A percentile compares a stretch with the other conserved stretches of the same genome.
Evolutionary conservation across 805 yeast species (phyloP).

Genomic region (Blastobotrys americana): DNA sequence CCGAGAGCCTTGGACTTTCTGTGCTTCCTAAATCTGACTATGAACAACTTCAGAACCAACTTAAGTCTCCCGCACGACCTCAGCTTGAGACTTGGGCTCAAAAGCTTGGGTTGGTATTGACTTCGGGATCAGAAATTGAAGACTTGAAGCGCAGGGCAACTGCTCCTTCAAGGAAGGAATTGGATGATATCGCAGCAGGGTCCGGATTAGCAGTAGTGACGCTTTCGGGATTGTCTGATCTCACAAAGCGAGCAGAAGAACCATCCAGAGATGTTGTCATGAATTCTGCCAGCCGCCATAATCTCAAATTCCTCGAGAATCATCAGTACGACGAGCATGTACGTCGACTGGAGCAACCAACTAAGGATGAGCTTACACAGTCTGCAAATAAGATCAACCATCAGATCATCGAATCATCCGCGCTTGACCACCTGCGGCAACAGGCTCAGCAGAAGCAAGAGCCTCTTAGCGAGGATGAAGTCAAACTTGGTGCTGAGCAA

Average conservation of each 20-base stretch:
- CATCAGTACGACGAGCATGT: constrained; percentile 14
- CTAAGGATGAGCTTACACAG: constrained; percentile 14
- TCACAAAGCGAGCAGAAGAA: constrained; percentile 13
- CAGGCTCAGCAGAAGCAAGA: constrained; percentile 5
- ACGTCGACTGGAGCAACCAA: constrained; percentile 18
- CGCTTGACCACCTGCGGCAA: constrained; percentile 13
- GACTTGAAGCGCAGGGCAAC: constrained; percentile 16
- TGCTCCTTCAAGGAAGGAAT: constrained; percentile 14
- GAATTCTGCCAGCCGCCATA: constrained; percentile 11
- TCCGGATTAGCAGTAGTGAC: constrained; percentile 29
- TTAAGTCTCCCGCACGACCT: constrained; percentile 18
- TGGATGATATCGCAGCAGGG: constrained; percentile 13
- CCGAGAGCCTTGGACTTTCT: constrained; percentile 23
- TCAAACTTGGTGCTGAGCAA: constrained; percentile 13
- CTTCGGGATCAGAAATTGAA: constrained; percentile 19
- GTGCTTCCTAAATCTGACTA: constrained; percentile 20
- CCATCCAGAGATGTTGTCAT: constrained; percentile 18
- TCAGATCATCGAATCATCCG: constrained; percentile 11
- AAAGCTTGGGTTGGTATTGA: constrained; percentile 14
- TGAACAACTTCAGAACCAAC: constrained; percentile 14
- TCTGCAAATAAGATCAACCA: constrained; percentile 8
- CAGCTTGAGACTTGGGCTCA: constrained; percentile 24
- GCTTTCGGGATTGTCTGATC: constrained; percentile 27
- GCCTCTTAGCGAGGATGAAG: constrained; percentile 17
- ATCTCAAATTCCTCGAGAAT: constrained; percentile 10